Evolutionary conservation across 306 rosid species (phyloP).

Genomic region (Prunus persica): Prunus_persica_NCBIv2 NC_034014.1:22915001-22915500

Average conservation of each 20-base stretch:
- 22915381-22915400: slow-evolving; percentile 61
- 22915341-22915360: slow-evolving; percentile 18
- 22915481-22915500: slow-evolving; percentile 29
- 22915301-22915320: slow-evolving; percentile 17
- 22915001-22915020: slow-evolving; percentile 20
- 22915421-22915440: slow-evolving; percentile 50
- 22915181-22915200: slow-evolving; percentile 16
- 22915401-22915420: slow-evolving; percentile 43
- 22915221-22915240: slow-evolving; percentile 53
- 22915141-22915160: slow-evolving; percentile 6
- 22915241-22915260: slow-evolving; percentile 19
- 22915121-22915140: not conserved
- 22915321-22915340: slow-evolving; percentile 9
- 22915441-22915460: slow-evolving; percentile 42
- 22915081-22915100: slow-evolving; percentile 28
- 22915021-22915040: slow-evolving; percentile 41
- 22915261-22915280: slow-evolving; percentile 21
- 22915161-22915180: not conserved
- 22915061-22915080: slow-evolving; percentile 34
- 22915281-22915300: slow-evolving; percentile 11
- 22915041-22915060: slow-evolving; percentile 33
- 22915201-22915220: slow-evolving; percentile 46
- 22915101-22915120: slow-evolving; percentile 3
- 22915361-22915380: slow-evolving; percentile 48
- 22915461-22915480: slow-evolving; percentile 41